Evolutionary conservation across 805 yeast species (phyloP), one percentile per base, ranked within the genome.

Genomic region (Monosporozyma solicola): DNA sequence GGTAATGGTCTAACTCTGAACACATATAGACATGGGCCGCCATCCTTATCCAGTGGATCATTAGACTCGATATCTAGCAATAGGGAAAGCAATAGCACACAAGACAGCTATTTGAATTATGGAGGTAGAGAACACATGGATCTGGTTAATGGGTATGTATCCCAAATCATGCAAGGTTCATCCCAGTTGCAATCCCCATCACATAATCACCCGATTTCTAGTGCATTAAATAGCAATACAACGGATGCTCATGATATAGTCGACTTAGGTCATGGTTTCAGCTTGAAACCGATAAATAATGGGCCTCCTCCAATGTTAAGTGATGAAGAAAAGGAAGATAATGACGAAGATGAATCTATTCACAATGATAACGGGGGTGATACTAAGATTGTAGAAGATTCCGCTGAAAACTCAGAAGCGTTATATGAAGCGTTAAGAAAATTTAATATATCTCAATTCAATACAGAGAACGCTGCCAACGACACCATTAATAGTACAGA

Each of bases 291-390:
- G 1, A 68, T 69, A 27, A 66, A 60, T 54, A 64, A 67, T 51
- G 63, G 67, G 9, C 73, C 74, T 3, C 75, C 76, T 4, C 68
- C 74, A 13, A 57, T 71, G 20, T 57, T 64, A n/a, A 64, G 69
- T 22, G 64, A 61, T 47, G 65, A 68, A 9, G 65, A 66, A 50
- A 71, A 63, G 25, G 72, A 63, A 25, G 64, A 50, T 24, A 41
- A 29, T 13, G 39, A 46, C 15, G 24, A 45, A 13, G 35, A 29
- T 6, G 35, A 43, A 20, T 20, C 20, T 7, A n/a, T 20, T 13
- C 10, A 24, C 25, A 5, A 8, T 11, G 16, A 8, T 5, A 20
- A 43, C 11, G 2, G 29, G 5, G 11, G 15, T 43, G 15, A 13
- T 2, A 43, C 10, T 11, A 43, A 8, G 31, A 11, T 13, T 29